Evolutionary conservation across 2,329 filamentous ascomycete genomes (phyloP).

Genomic region (Trichoderma sp.): DNA sequence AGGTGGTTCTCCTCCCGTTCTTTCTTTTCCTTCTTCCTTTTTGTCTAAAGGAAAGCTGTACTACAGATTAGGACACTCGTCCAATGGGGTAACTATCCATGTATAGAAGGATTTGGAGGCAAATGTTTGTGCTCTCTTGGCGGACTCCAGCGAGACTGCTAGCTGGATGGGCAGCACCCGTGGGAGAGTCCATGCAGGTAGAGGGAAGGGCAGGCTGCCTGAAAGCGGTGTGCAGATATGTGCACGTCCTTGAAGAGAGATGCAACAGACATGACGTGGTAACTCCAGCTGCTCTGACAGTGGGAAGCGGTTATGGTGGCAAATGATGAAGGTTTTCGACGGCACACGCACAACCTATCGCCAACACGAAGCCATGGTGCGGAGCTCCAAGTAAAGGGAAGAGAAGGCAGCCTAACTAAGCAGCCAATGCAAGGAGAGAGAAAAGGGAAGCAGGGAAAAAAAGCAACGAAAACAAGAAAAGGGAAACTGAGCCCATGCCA

Average conservation of each 20-base stretch:
- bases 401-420: neutral
- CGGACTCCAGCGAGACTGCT: neutral
- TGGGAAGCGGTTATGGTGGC: neutral
- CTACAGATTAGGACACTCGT: conserved; percentile 3
- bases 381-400: neutral
- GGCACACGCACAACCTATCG: neutral
- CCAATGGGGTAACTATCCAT: neutral
- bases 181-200: neutral
- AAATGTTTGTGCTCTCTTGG: neutral
- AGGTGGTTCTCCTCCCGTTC: neutral
- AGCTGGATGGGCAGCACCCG: neutral
- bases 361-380: neutral
- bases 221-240: conserved; percentile 1
- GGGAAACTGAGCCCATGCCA: neutral
- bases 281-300: neutral
- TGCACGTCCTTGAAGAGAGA: neutral
- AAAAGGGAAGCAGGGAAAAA: neutral
- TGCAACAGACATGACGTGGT: neutral
- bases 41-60: neutral
- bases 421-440: neutral
- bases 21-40: neutral
- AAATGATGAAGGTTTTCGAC: neutral
- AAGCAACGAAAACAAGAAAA: neutral
- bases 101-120: neutral
- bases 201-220: neutral